phyloP scores from a whole-genome alignment of 2,329 filamentous ascomycete genomes.

The Aspergillus piperis region DNA sequence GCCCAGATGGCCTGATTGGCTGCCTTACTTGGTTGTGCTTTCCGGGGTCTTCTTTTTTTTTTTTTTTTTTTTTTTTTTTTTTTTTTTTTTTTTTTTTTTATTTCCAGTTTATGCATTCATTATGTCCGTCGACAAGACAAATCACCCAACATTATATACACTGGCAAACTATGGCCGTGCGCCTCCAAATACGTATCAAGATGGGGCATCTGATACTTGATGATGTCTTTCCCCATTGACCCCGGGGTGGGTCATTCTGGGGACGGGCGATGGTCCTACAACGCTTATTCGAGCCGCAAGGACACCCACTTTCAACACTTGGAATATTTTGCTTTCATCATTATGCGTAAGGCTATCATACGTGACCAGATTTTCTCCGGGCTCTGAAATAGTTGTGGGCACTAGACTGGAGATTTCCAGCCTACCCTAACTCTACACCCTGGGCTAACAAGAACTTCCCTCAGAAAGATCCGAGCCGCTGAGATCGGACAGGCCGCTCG shows the following conservation, averaged over 20 bases:
- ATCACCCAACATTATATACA: no score
- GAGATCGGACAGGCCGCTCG: background rate
- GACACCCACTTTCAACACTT: background rate
- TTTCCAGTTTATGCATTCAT: no score
- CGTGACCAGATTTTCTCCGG: background rate
- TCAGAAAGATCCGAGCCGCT: background rate
- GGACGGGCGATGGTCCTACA: background rate
- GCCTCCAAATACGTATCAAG: no score
- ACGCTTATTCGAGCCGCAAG: background rate
- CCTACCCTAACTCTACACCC: background rate
- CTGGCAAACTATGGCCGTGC: no score
- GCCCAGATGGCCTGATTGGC: no score
- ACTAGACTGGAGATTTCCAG: background rate
- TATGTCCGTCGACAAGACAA: no score
- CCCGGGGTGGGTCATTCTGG: conserved; percentile 2
- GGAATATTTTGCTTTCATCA: background rate
- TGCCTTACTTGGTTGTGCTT: no score
- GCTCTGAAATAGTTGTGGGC: background rate
- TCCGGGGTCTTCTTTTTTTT: no score
- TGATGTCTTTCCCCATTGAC: background rate
- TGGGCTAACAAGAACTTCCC: background rate
- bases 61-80: no score
- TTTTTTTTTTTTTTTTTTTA: no score
- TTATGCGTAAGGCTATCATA: background rate
- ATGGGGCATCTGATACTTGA: background rate